Percentiles rank a stretch among this genome's conserved stretches.
Conservation (phyloP, 2,329 filamentous ascomycete species). For the Cordyceps cicadae region DNA sequence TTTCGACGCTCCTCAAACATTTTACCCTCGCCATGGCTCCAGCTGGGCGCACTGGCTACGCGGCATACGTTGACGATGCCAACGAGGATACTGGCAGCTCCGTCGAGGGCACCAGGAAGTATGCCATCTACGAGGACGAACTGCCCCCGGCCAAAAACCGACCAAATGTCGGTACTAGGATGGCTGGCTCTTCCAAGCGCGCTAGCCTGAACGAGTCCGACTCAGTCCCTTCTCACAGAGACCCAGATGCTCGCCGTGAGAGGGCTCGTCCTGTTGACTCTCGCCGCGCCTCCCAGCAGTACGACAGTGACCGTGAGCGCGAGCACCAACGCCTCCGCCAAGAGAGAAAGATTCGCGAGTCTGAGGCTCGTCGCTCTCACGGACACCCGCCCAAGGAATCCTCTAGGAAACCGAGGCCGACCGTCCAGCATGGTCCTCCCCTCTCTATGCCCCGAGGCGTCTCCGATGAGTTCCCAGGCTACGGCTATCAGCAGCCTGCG, state of each 20-base stretch:
- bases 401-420: slow-evolving; percentile 17
- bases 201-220: slow-evolving; percentile 34
- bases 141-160: slow-evolving; percentile 33
- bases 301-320: slow-evolving; percentile 21
- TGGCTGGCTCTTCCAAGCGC: slow-evolving; percentile 29
- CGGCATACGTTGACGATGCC: slow-evolving; percentile 43
- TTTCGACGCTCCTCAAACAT: background rate
- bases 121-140: slow-evolving; percentile 40
- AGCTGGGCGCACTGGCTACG: slow-evolving; percentile 23
- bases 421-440: slow-evolving; percentile 25
- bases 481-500: slow-evolving; percentile 28
- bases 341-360: slow-evolving; percentile 17
- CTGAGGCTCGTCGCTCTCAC: slow-evolving; percentile 4
- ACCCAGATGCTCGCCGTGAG: slow-evolving; percentile 8
- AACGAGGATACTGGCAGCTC: slow-evolving; percentile 42
- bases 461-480: slow-evolving; percentile 28
- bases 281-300: slow-evolving; percentile 15
- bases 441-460: slow-evolving; percentile 25
- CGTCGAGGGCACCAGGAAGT: slow-evolving; percentile 31
- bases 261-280: background rate
- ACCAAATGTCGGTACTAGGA: slow-evolving; percentile 45
- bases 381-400: slow-evolving; percentile 18
- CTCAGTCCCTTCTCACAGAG: slow-evolving; percentile 31
- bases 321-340: slow-evolving; percentile 15
- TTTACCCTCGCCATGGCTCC: slow-evolving; percentile 33